Base-by-base conservation (phyloP, 257 asterid species). In the Solanum virginianum region DNA sequence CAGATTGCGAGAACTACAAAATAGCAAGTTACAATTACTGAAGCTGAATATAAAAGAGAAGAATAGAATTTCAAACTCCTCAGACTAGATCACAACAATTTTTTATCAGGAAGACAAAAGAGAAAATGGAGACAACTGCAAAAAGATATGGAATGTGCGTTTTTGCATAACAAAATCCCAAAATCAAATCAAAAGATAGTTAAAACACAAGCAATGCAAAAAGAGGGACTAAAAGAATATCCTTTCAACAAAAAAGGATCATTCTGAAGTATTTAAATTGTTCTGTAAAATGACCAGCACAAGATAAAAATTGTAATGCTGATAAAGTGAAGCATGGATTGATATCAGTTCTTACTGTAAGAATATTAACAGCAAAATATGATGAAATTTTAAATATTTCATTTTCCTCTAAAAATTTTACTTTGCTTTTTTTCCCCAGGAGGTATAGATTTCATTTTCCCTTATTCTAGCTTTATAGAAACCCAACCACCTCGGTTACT, bases 1-100 rank as follows among this genome's bases (percentile, higher is more conserved):
- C 99, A 85, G 99, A 97, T 88, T 88, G 97, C 63, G 91, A 85
- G 86, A 88, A 91, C 99, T 96, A 91, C 88, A 88, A 29, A 85
- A 29, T 51, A 77, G 63, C 63, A 77, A n/a, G 59, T 45, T 74
- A 47, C 56, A 3, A 49, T 45, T 74, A 51, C 47, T 15, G 47
- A 77, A 51, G 12, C 82, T 77, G 62, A 24, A 24, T 26, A 51
- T 14, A 51, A 24, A 51, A 49, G 32, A 51, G 56, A 51, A 77
- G 6, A 63, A 26, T 77, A 15, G 62, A 77, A 26, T 15, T 29
- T 77, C 26, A 9, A 29, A 51, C 56, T 71, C 36, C 36, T 43
- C n/a, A 43, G 26, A 57, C 26, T 57, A 57, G 65, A 57, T 57
- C 65, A 57, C 65, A 9, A 57, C 65, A 57, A 57, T 20, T 57